Evolutionary conservation across 2,329 filamentous ascomycete genomes (phyloP), one percentile per base, ranked within the genome.

Genomic region (Fusarium aywerte): DNA sequence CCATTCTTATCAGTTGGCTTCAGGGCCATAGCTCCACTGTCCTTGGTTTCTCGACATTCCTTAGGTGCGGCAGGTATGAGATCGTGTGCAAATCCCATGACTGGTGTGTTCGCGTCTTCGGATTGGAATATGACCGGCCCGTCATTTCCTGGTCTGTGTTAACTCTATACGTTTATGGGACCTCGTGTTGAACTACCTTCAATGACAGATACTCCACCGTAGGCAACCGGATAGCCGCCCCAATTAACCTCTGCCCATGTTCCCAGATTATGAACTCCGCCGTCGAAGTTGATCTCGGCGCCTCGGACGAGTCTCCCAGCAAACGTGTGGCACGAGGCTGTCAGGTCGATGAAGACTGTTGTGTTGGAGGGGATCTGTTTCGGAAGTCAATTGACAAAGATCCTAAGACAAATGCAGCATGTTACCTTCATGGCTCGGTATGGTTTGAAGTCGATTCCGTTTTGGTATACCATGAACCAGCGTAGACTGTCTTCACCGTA

Each of bases 381-480:
- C 8, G 4, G 11, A 36, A 1, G 29, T 65, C 23, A 68, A 42
- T 8, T 8, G 8, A 18, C 5, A 11, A n/a, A 12, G 1, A 9
- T 20, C n/a, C 4, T 12, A 2, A 10, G 9, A 10, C 6, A 2
- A 27, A 1, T 7, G n/a, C 5, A 16, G 4, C 9, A 23, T 12
- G 3, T 31, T 36, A 45, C 67, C 51, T 54, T 70, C 49, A 70
- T 68, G 7, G 67, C 67, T 16, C 64, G 65, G 7, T 70, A 70
- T 8, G 67, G 67, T 16, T 70, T 70, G 11, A 56, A 64, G 35
- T 70, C 67, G 18, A 68, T 58, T 13, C 53, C 59, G 7, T 70
- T 70, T 40, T 70, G 67, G 23, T 70, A 70, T 6, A 63, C 40
- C 60, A 70, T 68, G 29, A 70, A 70, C 67, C 67, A 70, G 21